Base-by-base conservation (phyloP, 306 rosid genomes). In the Medicago truncatula region DNA sequence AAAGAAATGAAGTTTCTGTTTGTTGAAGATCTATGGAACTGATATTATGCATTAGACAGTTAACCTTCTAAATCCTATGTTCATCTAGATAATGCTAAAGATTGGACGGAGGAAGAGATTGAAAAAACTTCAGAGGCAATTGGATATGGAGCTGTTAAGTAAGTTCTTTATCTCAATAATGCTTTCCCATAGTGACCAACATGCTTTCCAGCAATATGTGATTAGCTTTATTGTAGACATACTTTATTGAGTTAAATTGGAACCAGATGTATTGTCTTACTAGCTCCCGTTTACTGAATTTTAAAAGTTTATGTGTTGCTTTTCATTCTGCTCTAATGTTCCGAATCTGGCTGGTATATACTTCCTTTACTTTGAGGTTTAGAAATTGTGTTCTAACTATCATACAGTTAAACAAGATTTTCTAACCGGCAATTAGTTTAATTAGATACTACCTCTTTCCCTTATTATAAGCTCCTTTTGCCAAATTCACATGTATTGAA, bases 91-190 rank as follows among this genome's bases (percentile, higher is more conserved):
- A 67, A 67, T 44, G 39, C 72, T 44, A 43, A 43, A 67, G 38
- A 43, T 6, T 92, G 94, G 94, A 73, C 91, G 0, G 88, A 79
- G 54, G 89, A 86, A 72, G 97, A 94, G 88, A 84, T 92, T 66
- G 92, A 90, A 17, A 81, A 85, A 71, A 90, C 88, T 43, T 83
- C 93, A 8, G 95, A 87, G 84, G 89, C 94, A 61, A 82, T 90
- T 71, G 97, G 98, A 81, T 91, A 92, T 41, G 71, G 71, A n/a
- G 71, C 71, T 66, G 71, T 66, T 66, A 66, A 66, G 71, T 66
- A 66, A 44, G 56, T 43, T 90, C 93, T 81, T 44, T 12, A 67
- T 54, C 83, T 64, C 38, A 20, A 9, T 6, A 8, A 17, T 2
- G n/a, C 31, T 7, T 13, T 18, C 50, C 66, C 16, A n/a, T 13